phyloP scores from a whole-genome alignment of 257 asterid species.

The Solanum medicagineum region DNA sequence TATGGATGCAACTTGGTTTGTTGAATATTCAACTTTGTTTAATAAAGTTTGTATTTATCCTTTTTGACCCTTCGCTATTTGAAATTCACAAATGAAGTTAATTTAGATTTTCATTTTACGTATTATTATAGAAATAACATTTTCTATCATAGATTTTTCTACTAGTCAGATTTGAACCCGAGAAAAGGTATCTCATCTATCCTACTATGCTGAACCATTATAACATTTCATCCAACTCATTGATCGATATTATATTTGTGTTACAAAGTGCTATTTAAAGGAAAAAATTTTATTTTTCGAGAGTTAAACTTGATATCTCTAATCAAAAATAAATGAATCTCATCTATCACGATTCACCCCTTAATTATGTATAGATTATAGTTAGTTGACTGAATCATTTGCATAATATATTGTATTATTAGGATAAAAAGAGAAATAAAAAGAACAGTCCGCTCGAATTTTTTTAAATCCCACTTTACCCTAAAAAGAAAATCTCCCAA shows the following conservation, averaged over 20 bases:
- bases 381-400: not conserved
- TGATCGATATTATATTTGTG: not conserved
- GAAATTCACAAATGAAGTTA: not conserved
- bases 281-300: no score
- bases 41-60: not conserved
- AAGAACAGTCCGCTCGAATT: not conserved
- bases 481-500: not conserved
- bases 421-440: not conserved
- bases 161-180: not conserved
- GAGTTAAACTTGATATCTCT: not conserved
- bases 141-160: not conserved
- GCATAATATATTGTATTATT: not conserved
- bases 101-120: not conserved
- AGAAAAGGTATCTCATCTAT: not conserved
- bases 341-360: not conserved
- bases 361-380: not conserved
- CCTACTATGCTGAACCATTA: no score
- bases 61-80: not conserved
- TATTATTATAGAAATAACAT: not conserved
- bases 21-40: not conserved
- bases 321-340: not conserved
- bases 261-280: not conserved
- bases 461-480: not conserved
- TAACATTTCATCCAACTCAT: not conserved
- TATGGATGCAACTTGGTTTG: not conserved